A percentile compares a stretch with the other conserved stretches of the same genome.
Conservation (phyloP, 1,284 basidiomycete species). For the Austroboletus rostrupii region DNA sequence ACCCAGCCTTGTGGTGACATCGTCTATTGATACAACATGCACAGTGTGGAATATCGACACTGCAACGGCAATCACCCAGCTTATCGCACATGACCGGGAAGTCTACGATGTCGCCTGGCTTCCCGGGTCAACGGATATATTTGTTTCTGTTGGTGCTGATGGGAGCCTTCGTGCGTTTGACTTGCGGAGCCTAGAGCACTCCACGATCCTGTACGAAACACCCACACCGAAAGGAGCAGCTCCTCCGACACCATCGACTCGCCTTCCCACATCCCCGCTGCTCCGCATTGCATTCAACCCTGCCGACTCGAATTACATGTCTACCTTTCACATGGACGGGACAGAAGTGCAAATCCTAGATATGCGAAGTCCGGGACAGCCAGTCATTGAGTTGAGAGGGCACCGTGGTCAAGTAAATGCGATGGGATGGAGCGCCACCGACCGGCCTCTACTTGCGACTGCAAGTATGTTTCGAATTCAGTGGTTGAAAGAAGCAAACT, state of each 20-base stretch:
- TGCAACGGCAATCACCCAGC: conserved; percentile 91
- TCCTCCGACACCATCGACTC: conserved; percentile 53
- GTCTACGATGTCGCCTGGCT: conserved; percentile 98
- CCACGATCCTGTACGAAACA: conserved; percentile 97
- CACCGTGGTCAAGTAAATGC: conserved; percentile 78
- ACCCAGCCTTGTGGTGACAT: conserved; percentile 87
- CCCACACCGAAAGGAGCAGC: conserved; percentile 69
- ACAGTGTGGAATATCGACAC: conserved; percentile 98
- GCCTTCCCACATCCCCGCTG: conserved; percentile 76
- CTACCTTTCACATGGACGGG: conserved; percentile 91
- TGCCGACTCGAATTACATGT: conserved; percentile 84
- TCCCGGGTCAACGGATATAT: conserved; percentile 96
- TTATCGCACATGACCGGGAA: conserved; percentile 97
- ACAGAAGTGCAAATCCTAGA: conserved; percentile 86
- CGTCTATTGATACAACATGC: conserved; percentile 94
- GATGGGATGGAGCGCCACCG: conserved; percentile 82
- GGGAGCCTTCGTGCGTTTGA: conserved; percentile 96
- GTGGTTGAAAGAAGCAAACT: not conserved
- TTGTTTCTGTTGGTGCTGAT: conserved; percentile 97
- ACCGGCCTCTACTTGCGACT: conserved; percentile 79
- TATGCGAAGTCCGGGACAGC: conserved; percentile 90
- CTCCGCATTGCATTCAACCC: conserved; percentile 86
- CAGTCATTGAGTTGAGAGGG: conserved; percentile 84
- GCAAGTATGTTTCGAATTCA: conserved; percentile 44
- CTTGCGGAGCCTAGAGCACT: conserved; percentile 92